These are phyloP conservation scores for Lyophyllum shimeji DNA, from an alignment of 768 basidiomycete species.

Conservation along the genomic window DNA sequence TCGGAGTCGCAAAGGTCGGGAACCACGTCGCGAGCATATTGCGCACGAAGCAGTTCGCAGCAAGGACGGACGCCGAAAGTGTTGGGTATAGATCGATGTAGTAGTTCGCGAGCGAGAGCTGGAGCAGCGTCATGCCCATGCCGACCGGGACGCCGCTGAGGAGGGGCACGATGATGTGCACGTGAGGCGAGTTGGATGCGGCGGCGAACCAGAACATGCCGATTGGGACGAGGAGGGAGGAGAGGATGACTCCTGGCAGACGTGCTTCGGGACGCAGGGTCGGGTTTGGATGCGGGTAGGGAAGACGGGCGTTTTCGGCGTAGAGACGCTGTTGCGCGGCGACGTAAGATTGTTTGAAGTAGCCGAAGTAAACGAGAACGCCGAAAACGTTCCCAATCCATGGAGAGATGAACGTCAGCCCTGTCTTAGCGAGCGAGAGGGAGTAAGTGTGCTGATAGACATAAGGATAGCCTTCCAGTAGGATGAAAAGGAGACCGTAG, in stretches of 20 bases:
- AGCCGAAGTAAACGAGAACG: slow-evolving; percentile 8
- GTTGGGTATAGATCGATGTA: slow-evolving; percentile 10
- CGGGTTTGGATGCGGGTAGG: not conserved
- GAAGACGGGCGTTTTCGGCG: not conserved
- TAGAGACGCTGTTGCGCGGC: slow-evolving; percentile 1
- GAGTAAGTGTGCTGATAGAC: slow-evolving; percentile 10
- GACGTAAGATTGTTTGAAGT: slow-evolving; percentile 5
- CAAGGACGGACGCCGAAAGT: slow-evolving; percentile 1
- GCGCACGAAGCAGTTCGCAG: slow-evolving; percentile 13
- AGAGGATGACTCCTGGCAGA: slow-evolving; percentile 12
- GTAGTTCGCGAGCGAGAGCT: slow-evolving; percentile 8
- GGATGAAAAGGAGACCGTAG: slow-evolving; percentile 10
- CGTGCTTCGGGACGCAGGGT: slow-evolving; percentile 6
- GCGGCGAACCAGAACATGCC: slow-evolving; percentile 16
- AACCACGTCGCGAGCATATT: slow-evolving; percentile 14
- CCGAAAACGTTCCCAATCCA: slow-evolving; percentile 12
- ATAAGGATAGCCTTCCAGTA: slow-evolving; percentile 12
- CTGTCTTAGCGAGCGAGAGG: slow-evolving; percentile 7
- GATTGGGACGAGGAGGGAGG: slow-evolving; percentile 6
- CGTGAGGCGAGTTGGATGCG: slow-evolving; percentile 2
- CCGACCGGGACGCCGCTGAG: slow-evolving; percentile 5
- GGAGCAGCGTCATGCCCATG: slow-evolving; percentile 9
- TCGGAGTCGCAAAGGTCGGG: slow-evolving; percentile 15
- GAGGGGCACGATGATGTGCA: slow-evolving; percentile 9
- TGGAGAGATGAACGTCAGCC: slow-evolving; percentile 12